Base-by-base conservation (phyloP, 2,329 filamentous ascomycete genomes). In the Penicillium sp. region DNA sequence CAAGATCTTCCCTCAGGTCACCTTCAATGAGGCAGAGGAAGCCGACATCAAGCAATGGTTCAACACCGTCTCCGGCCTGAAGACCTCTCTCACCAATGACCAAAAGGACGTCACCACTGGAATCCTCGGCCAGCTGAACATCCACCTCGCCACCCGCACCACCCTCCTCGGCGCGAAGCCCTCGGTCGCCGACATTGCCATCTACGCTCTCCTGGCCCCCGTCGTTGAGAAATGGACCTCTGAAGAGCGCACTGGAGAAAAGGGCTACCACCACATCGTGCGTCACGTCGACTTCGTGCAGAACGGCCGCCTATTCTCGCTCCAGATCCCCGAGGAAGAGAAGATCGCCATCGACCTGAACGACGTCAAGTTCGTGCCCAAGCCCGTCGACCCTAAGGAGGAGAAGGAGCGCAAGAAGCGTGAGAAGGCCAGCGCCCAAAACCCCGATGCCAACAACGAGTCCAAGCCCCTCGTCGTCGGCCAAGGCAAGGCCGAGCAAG, bases 341-440 rank as follows among this genome's bases (percentile, higher is more conserved):
- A 96, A 94, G 82, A 79, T 97, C 69, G 79, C 79, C 65, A 84
- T 97, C 66, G 87, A 97, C 74, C 79, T 86, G 50, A 87, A 92
- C 68, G 89, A 93, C 67, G 85, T 97, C 59, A 83, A 91, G 62
- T 93, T 92, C 75, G 88, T 93, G 68, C 93, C 94, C 79, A 93
- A 93, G 67, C 90, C 90, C 21, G 86, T 93, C 61, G 92, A 96
- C 66, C 86, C 89, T 68, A 96, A 96, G 83, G 92, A 92, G 56
- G 93, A 97, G 83, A 97, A 97, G 82, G 93, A 97, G 83, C 87
- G 89, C 48, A 85, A 93, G 78, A 97, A 96, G 88, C 96, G 96
- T 82, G 92, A 96, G 79, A 96, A 96, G 83, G 80, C 80, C 17
- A 79, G 78, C 31, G 79, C 73, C 43, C 60, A 70, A 62, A 68